phyloP scores from a whole-genome alignment of 495 filamentous ascomycete species.

The Ascobolus immersus region DNA sequence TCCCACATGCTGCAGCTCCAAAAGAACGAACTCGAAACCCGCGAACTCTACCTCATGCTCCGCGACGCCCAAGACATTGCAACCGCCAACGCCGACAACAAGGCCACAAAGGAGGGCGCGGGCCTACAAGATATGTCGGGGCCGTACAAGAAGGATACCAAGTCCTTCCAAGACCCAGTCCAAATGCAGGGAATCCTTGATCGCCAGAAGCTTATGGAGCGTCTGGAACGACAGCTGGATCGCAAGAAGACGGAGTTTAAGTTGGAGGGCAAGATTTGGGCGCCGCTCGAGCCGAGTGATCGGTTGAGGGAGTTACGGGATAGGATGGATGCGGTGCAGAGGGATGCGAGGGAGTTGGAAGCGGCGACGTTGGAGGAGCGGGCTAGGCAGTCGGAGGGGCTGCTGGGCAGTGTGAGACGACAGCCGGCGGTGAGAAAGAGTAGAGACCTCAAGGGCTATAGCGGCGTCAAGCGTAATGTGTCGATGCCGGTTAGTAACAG shows the following conservation, averaged over 20 bases:
- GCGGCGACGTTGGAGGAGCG: conserved; percentile 26
- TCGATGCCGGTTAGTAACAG: conserved; percentile 12
- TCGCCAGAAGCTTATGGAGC: conserved; percentile 69
- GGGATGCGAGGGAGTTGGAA: conserved; percentile 17
- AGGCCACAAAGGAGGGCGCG: conserved; percentile 25
- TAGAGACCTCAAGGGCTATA: no score
- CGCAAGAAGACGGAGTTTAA: conserved; percentile 95
- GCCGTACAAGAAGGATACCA: conserved; percentile 16
- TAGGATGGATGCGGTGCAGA: conserved; percentile 53
- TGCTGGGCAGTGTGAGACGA: no score
- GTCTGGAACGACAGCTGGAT: conserved; percentile 82
- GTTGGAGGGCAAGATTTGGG: conserved; percentile 85
- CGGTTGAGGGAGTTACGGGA: conserved; percentile 75
- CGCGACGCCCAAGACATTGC: conserved; percentile 92
- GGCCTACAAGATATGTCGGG: neutral
- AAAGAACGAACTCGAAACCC: conserved; percentile 79
- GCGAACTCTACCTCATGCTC: conserved; percentile 95
- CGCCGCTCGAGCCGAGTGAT: conserved; percentile 68
- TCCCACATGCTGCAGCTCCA: conserved; percentile 79
- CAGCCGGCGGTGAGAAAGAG: no score
- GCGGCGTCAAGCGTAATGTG: conserved; percentile 18
- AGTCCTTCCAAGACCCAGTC: conserved; percentile 34
- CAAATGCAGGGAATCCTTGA: conserved; percentile 84
- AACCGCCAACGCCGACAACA: conserved; percentile 47
- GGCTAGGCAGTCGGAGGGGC: no score